Evolutionary conservation across 306 rosid species (phyloP), one percentile per base, ranked within the genome.

Genomic region (Casuarina equisetifolia): DNA sequence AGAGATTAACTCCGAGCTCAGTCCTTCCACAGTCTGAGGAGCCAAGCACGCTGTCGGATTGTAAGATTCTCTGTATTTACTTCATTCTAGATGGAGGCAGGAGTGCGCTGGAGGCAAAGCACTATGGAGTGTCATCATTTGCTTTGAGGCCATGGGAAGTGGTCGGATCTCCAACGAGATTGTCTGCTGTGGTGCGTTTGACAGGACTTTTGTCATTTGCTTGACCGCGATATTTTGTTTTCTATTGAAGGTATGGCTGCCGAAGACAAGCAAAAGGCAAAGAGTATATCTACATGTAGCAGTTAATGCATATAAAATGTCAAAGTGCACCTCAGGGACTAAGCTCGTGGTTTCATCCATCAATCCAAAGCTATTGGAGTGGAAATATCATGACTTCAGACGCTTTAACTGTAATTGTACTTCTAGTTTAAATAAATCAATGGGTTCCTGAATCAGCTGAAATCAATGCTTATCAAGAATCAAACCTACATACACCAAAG

Each of bases 1-100:
- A 63, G 36, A 42, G 25, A 36, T 5, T 25, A 12, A 13, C 42
- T 61, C 3, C n/a, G 9, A 4, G 46, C 12, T 69, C 38, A 11
- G 83, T 75, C 76, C 55, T 59, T 80, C 84, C 84, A 17, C 48
- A 13, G 40, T 66, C 2, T 12, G 10, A 17, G 87, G 84, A 84
- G 58, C 79, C 70, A 72, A 80, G 80, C 70, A 32, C 69, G 81
- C 68, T 59, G 42, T 35, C 48, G 19, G 53, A 50, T 71, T 46
- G 10, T 10, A 55, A 52, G 53, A 64, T 72, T 62, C 35, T 50
- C 45, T 10, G 36, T 59, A 71, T 32, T 63, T 25, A 44, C 7
- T 20, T 40, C 35, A 69, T 48, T 43, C 17, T 19, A 44, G 66
- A 68, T n/a, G 79, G 75, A 66, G 52, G 20, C 74, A 4, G 25